phyloP scores from a whole-genome alignment of 1,139 yeast species.

The Protomyces pachydermus region DNA sequence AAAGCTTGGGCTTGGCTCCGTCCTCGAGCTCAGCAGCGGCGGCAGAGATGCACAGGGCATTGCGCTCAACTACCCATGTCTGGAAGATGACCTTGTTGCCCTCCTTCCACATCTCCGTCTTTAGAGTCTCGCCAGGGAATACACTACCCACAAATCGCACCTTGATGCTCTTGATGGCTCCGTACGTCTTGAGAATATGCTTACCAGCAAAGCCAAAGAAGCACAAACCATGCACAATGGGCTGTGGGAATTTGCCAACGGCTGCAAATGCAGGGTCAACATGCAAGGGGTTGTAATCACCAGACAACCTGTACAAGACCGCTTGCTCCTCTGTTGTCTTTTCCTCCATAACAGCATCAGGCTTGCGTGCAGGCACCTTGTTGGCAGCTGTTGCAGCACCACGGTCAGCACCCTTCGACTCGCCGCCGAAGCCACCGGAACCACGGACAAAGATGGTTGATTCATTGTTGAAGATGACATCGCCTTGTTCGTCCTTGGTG shows the following conservation, averaged over 20 bases:
- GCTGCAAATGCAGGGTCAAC: slow-evolving; percentile 88
- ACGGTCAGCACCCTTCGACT: slow-evolving; percentile 53
- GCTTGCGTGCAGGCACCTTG: slow-evolving; percentile 57
- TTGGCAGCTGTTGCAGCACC: slow-evolving; percentile 61
- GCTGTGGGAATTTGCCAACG: slow-evolving; percentile 78
- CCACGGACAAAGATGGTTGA: slow-evolving; percentile 84
- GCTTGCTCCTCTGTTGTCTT: slow-evolving; percentile 73
- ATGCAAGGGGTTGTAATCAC: slow-evolving; percentile 93
- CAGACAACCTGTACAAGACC: slow-evolving; percentile 82
- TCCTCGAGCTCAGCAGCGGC: slow-evolving; percentile 69
- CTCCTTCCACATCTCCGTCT: slow-evolving; percentile 74
- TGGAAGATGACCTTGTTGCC: slow-evolving; percentile 71
- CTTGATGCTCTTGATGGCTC: slow-evolving; percentile 78
- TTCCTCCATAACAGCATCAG: slow-evolving; percentile 62
- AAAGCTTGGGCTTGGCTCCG: slow-evolving; percentile 2
- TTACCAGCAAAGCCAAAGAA: slow-evolving; percentile 79
- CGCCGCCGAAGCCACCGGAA: slow-evolving; percentile 52
- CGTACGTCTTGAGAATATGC: slow-evolving; percentile 70
- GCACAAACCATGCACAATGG: slow-evolving; percentile 85
- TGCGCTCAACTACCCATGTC: slow-evolving; percentile 75
- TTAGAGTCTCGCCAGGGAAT: slow-evolving; percentile 92
- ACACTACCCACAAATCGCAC: slow-evolving; percentile 89
- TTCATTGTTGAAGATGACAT: slow-evolving; percentile 70
- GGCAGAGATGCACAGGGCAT: slow-evolving; percentile 71
- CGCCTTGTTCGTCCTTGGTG: slow-evolving; percentile 69